A percentile compares a stretch with the other conserved stretches of the same genome.
Conservation (phyloP, 2,329 filamentous ascomycete species). For the Neophaeococcomyces mojaviensis region DNA sequence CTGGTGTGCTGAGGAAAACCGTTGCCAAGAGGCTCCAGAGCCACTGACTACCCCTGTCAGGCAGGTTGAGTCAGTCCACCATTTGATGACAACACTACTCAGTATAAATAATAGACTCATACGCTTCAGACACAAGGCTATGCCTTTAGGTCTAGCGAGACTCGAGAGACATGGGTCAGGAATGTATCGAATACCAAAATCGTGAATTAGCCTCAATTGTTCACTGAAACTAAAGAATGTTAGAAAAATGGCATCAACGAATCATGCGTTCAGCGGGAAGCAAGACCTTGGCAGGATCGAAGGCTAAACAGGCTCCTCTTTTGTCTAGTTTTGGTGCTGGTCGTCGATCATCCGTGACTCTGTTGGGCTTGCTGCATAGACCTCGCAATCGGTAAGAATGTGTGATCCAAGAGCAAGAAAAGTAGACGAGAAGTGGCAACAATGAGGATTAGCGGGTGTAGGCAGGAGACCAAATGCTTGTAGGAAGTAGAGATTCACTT, state of each 20-base stretch:
- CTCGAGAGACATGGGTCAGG: neutral
- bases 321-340: constrained; percentile 1
- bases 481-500: neutral
- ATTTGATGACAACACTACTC: neutral
- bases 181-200: neutral
- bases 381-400: neutral
- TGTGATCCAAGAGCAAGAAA: neutral
- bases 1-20: constrained; percentile 1
- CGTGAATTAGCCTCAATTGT: constrained; percentile 1
- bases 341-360: neutral
- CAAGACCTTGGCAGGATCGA: neutral
- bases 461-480: neutral
- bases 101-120: neutral
- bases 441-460: too few species aligned
- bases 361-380: neutral
- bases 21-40: constrained; percentile 8
- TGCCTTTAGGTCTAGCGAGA: neutral
- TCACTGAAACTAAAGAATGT: neutral
- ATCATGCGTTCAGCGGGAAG: neutral
- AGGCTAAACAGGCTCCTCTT: neutral
- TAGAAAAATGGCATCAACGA: neutral
- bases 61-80: neutral
- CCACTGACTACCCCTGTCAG: neutral
- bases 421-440: neutral
- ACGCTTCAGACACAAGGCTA: neutral